Evolutionary conservation across 148 eudicot species (phyloP).

Genomic region (Heliosperma pusillum): DNA sequence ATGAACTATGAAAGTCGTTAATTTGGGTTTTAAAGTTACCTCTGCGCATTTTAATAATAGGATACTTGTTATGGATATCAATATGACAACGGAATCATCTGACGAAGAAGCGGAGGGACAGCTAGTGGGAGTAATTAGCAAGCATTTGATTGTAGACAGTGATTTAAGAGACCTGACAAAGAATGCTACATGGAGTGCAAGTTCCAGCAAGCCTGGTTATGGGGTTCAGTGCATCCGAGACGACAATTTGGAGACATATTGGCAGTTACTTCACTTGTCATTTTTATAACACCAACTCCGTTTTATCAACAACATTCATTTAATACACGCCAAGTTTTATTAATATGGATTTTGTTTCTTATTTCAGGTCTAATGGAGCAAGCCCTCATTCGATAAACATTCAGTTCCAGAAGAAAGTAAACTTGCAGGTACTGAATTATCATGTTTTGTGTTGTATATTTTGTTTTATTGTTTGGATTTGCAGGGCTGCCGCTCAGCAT

Average conservation of each 20-base stretch:
- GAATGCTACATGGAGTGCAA: conserved; percentile 93
- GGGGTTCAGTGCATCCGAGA: conserved; percentile 76
- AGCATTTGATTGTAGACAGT: conserved; percentile 57
- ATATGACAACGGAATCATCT: conserved; percentile 66
- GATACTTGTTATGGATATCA: neutral
- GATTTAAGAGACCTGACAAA: conserved; percentile 85
- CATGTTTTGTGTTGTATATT: neutral
- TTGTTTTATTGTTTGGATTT: conserved; percentile 1
- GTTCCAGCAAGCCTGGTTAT: conserved; percentile 92
- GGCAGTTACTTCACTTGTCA: conserved; percentile 56
- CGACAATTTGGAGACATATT: conserved; percentile 71
- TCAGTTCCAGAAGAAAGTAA: conserved; percentile 94
- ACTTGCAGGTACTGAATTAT: conserved; percentile 47
- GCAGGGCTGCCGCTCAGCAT: neutral
- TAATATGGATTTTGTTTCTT: neutral
- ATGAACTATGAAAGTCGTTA: no score
- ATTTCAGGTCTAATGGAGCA: conserved; percentile 75
- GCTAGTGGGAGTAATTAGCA: conserved; percentile 60
- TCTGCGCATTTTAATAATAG: no score
- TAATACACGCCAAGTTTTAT: neutral
- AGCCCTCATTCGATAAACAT: conserved; percentile 90
- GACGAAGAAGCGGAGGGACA: conserved; percentile 76
- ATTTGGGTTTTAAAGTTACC: no score
- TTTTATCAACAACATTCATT: neutral
- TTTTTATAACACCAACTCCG: neutral